phyloP scores from a whole-genome alignment of 179 eudicot species.

The Spergularia azorica region DNA sequence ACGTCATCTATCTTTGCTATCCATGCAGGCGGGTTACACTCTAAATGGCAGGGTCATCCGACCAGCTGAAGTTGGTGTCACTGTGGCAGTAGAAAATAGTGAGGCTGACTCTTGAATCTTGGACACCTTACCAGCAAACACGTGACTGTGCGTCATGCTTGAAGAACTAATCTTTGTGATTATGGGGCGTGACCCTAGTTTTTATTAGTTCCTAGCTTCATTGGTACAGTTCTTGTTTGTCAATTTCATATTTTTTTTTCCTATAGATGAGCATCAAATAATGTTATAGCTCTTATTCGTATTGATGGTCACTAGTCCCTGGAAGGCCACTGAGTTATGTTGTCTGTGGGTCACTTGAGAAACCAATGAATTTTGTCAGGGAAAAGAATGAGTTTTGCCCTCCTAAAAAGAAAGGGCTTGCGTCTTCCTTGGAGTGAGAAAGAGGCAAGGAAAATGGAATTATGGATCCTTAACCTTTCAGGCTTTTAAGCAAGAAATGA shows the following conservation, averaged over 20 bases:
- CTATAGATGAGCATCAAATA: conserved; percentile 13
- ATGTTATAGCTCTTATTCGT: neutral
- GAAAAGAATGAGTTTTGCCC: too few species aligned
- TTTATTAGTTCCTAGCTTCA: neutral
- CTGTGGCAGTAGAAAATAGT: conserved; percentile 43
- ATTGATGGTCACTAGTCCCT: neutral
- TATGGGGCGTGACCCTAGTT: neutral
- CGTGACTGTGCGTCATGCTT: neutral
- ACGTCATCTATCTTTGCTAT: neutral
- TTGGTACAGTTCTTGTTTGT: neutral
- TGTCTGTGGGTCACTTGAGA: neutral
- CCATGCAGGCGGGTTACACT: conserved; percentile 69
- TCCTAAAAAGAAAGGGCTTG: too few species aligned
- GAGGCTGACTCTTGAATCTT: conserved; percentile 36
- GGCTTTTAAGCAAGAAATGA: too few species aligned
- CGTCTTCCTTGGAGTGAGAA: too few species aligned
- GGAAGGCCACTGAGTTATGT: too few species aligned
- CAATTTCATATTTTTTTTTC: neutral
- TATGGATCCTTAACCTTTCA: too few species aligned
- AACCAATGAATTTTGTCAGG: neutral
- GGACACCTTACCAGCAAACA: neutral
- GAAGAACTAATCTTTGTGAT: too few species aligned
- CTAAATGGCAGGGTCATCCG: conserved; percentile 84
- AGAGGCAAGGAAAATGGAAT: too few species aligned
- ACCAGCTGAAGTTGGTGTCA: conserved; percentile 98